These are phyloP conservation scores for Stemphylium beticola DNA, from an alignment of 2,329 filamentous ascomycete genomes.

Conservation along the genomic window DNA sequence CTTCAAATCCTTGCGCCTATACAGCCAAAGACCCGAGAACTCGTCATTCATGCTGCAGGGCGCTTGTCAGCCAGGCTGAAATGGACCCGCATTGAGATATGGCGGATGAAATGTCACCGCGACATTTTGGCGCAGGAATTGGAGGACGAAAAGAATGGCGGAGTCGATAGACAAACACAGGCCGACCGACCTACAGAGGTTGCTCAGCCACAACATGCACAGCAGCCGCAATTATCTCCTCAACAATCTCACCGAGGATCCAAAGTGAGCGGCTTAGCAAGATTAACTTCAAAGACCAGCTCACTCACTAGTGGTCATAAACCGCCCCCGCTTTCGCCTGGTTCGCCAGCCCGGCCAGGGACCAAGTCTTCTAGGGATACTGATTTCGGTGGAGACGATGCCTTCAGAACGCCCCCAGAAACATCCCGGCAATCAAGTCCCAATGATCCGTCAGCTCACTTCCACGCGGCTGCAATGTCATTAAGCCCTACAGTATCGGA, in stretches of 20 bases:
- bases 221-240: slow-evolving; percentile 31
- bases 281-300: slow-evolving; percentile 47
- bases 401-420: slow-evolving; percentile 56
- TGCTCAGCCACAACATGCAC: slow-evolving; percentile 17
- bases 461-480: slow-evolving; percentile 40
- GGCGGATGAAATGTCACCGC: slow-evolving; percentile 87
- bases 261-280: slow-evolving; percentile 42
- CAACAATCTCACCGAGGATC: slow-evolving; percentile 34
- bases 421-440: slow-evolving; percentile 47
- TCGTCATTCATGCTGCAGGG: slow-evolving; percentile 82
- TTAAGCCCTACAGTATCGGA: slow-evolving; percentile 42
- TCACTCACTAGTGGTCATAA: slow-evolving; percentile 39
- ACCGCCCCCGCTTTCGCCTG: slow-evolving; percentile 39
- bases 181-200: slow-evolving; percentile 34
- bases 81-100: slow-evolving; percentile 93
- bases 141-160: slow-evolving; percentile 71
- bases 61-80: slow-evolving; percentile 87
- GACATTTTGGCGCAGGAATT: slow-evolving; percentile 87
- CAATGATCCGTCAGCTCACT: slow-evolving; percentile 35
- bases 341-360: slow-evolving; percentile 36
- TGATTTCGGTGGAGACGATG: slow-evolving; percentile 47
- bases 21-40: slow-evolving; percentile 85
- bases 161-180: slow-evolving; percentile 33
- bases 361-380: slow-evolving; percentile 48
- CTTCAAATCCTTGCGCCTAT: slow-evolving; percentile 88